Conservation (phyloP, 1,284 basidiomycete genomes). For the Omphalotus olearius region DNA sequence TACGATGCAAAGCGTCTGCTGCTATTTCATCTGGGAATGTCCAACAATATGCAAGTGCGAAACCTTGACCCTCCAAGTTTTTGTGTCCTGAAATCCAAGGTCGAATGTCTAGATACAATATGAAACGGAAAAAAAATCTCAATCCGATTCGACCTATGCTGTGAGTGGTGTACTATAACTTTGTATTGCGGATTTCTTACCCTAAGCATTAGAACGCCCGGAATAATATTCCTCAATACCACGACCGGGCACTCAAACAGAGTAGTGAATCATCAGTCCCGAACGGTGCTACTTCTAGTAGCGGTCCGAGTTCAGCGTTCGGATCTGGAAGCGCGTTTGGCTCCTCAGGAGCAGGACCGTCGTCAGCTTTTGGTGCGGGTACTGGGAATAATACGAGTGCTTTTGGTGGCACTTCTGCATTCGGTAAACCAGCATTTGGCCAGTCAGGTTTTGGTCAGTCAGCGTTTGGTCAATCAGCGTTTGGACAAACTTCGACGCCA, state of each 20-base stretch:
- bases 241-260: constrained; percentile 47
- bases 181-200: neutral
- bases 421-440: constrained; percentile 16
- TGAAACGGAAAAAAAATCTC: constrained; percentile 44
- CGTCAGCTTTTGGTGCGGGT: too few species aligned
- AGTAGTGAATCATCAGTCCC: constrained; percentile 19
- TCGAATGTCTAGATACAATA: constrained; percentile 42
- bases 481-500: constrained; percentile 17
- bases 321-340: constrained; percentile 19
- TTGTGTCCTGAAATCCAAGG: too few species aligned
- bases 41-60: constrained; percentile 63
- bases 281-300: constrained; percentile 9
- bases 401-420: constrained; percentile 24
- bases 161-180: neutral
- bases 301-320: constrained; percentile 9
- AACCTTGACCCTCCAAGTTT: neutral
- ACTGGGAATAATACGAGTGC: neutral
- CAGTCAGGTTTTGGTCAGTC: neutral
- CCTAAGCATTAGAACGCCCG: constrained; percentile 35
- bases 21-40: constrained; percentile 34
- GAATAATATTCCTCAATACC: constrained; percentile 43
- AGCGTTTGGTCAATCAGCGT: constrained; percentile 14
- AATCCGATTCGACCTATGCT: constrained; percentile 32
- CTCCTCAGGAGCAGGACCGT: constrained; percentile 19
- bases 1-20: constrained; percentile 63